Evolutionary conservation across 192 early-diverging fungal species (phyloP), one percentile per base, ranked within the genome.

Genomic region (Thamnidium elegans): DNA sequence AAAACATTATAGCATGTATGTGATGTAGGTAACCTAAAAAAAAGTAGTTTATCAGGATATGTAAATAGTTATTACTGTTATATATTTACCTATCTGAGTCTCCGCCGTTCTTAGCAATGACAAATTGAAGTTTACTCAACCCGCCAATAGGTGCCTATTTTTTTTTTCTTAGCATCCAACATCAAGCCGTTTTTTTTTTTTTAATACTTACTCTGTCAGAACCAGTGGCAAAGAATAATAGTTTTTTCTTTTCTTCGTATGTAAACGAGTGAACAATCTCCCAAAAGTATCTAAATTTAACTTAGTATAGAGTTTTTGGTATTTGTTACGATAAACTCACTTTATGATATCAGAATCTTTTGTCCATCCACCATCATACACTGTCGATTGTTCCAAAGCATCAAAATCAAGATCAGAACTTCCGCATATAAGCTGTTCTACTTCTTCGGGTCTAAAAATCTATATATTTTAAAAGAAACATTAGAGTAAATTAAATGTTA

Each of bases 1-100:
- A 97, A 75, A 9, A 91, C 90, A 73, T 96, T 96, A 68, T 91
- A 96, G 75, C 95, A 97, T 0, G 95, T 97, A 65, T 96, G 94
- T 6, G 94, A 90, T 3, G 93, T 93, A 10, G 95, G 95, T 50
- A 97, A 70, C 23, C 94, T 87, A 73, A 34, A 67, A 34, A 62
- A 19, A 21, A 45, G 26, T 26, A 39, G 36, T 39, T 9, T 6
- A 39, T 39, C 36, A 39, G 36, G 36, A 10, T 39, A 10, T 39
- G 9, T 17, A 14, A 32, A 58, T 32, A 34, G 48, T 64, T 36
- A 55, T 21, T 30, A 0, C 9, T 44, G 7, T 26, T 0, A n/a
- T 45, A 39, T 21, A 34, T 46, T 45, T 62, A 72, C 74, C 74
- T 76, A 61, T 90, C 90, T 32, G 87, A 87, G 69, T 94, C 92